Percentiles rank a stretch among this genome's conserved stretches.
These are phyloP conservation scores for Amylocarpus encephaloides DNA, from an alignment of 2,329 filamentous ascomycete genomes.

Conservation along the genomic window DNA sequence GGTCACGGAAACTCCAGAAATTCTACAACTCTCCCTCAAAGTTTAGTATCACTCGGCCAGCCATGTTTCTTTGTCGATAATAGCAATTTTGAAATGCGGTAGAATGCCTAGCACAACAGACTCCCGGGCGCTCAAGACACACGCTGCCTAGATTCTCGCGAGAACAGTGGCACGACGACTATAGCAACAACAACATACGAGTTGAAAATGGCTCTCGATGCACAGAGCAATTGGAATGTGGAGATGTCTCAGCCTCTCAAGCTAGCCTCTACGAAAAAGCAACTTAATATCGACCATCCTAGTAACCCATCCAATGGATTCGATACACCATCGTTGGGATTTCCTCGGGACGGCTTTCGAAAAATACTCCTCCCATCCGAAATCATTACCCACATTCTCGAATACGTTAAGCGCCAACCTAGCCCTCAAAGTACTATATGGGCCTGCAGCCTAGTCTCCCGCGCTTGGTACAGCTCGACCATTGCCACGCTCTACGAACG, in stretches of 20 bases:
- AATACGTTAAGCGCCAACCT: constrained; percentile 22
- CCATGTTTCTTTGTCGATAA: too few relatives aligned
- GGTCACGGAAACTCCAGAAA: too few relatives aligned
- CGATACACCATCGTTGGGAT: too few relatives aligned
- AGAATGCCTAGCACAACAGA: neutral
- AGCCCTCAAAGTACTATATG: constrained; percentile 23
- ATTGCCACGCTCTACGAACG: constrained; percentile 25
- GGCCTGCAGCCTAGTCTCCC: constrained; percentile 28
- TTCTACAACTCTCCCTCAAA: too few relatives aligned
- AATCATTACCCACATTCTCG: constrained; percentile 29
- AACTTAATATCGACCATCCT: neutral
- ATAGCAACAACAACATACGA: neutral
- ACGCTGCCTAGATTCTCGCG: too few relatives aligned
- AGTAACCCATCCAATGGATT: neutral
- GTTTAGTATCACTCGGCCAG: too few relatives aligned
- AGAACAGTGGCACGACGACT: neutral
- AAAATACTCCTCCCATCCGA: constrained; percentile 29
- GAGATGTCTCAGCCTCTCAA: constrained; percentile 27
- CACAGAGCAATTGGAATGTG: constrained; percentile 29
- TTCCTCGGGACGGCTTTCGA: constrained; percentile 5
- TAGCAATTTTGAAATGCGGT: too few relatives aligned
- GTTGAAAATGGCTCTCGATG: constrained; percentile 24
- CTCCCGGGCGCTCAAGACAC: neutral
- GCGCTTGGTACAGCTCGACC: constrained; percentile 28
- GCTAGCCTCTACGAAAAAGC: constrained; percentile 2